Conservation (phyloP, 495 filamentous ascomycete species). For the Emericellopsis terricola region DNA sequence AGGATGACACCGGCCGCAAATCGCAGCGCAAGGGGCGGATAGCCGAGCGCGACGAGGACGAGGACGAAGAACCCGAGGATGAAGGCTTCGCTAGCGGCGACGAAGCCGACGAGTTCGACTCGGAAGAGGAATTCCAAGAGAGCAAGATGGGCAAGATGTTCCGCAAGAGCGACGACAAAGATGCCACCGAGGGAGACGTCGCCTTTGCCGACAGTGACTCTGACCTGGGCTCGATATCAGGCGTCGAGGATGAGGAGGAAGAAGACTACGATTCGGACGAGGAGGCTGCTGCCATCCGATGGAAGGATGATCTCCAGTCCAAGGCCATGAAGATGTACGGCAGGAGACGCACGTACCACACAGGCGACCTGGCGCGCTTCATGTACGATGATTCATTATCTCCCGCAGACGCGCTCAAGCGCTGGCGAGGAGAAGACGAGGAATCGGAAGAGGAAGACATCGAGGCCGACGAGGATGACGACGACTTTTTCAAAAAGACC, state of each 20-base stretch:
- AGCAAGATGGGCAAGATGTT: conserved; percentile 39
- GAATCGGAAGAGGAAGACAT: conserved; percentile 29
- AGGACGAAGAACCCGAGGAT: conserved; percentile 37
- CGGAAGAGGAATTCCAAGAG: conserved; percentile 34
- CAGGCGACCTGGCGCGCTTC: conserved; percentile 61
- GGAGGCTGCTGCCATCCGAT: conserved; percentile 47
- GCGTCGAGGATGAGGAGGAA: conserved; percentile 40
- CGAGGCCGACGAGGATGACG: conserved; percentile 60
- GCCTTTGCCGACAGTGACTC: conserved; percentile 95
- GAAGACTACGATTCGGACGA: conserved; percentile 35
- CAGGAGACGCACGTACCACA: conserved; percentile 48
- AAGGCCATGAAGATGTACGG: conserved; percentile 57
- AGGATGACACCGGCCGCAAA: conserved; percentile 51
- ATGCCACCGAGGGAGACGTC: conserved; percentile 29
- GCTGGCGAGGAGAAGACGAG: conserved; percentile 63
- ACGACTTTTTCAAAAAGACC: conserved; percentile 64
- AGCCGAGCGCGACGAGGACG: conserved; percentile 37
- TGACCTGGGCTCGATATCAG: conserved; percentile 80
- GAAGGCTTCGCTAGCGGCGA: conserved; percentile 48
- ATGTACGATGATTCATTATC: conserved; percentile 76
- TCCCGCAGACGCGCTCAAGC: conserved; percentile 52
- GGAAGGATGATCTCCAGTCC: conserved; percentile 75
- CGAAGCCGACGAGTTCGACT: conserved; percentile 34
- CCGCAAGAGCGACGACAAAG: conserved; percentile 22
- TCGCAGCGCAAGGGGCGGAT: conserved; percentile 46